Conservation (phyloP, 2,329 filamentous ascomycete species). For the Monascus ruber region DNA sequence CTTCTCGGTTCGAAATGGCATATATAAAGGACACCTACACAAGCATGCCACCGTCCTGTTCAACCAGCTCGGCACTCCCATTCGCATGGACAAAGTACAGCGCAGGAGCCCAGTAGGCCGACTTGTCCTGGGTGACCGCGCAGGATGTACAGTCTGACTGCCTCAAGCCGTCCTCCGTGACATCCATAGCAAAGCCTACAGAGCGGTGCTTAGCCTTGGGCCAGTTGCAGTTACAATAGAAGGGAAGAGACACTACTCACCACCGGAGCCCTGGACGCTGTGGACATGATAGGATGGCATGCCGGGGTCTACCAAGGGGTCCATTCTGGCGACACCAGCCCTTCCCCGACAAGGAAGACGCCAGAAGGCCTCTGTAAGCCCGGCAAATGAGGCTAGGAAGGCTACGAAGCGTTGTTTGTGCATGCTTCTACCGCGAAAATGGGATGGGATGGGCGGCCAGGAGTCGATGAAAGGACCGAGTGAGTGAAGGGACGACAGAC, state of each 20-base stretch:
- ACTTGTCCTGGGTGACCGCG: conserved; percentile 67
- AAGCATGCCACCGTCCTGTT: conserved; percentile 71
- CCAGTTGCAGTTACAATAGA: not conserved
- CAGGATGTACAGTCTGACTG: conserved; percentile 67
- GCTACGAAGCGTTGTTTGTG: conserved; percentile 8
- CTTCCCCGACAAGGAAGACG: conserved; percentile 72
- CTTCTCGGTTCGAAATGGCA: not conserved
- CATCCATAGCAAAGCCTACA: conserved; percentile 53
- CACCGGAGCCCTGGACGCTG: conserved; percentile 61
- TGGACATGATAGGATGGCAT: conserved; percentile 56
- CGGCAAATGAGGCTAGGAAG: conserved; percentile 17
- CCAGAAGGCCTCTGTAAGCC: conserved; percentile 60
- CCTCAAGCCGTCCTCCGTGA: conserved; percentile 47
- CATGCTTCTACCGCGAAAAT: too few relatives aligned
- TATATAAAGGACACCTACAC: conserved; percentile 48
- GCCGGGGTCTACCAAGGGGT: conserved; percentile 61
- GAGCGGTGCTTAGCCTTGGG: not conserved
- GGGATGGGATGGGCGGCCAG: too few relatives aligned
- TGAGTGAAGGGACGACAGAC: too few relatives aligned
- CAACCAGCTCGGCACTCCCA: conserved; percentile 56
- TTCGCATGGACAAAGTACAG: conserved; percentile 66
- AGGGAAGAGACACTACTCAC: conserved; percentile 41
- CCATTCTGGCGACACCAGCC: conserved; percentile 59
- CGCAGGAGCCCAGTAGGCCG: conserved; percentile 75
- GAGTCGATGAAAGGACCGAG: too few relatives aligned